Percentiles rank a stretch among this genome's conserved stretches.
These are phyloP conservation scores for Penicillium maclennaniae DNA, from an alignment of 495 filamentous ascomycete genomes.

Conservation along the genomic window DNA sequence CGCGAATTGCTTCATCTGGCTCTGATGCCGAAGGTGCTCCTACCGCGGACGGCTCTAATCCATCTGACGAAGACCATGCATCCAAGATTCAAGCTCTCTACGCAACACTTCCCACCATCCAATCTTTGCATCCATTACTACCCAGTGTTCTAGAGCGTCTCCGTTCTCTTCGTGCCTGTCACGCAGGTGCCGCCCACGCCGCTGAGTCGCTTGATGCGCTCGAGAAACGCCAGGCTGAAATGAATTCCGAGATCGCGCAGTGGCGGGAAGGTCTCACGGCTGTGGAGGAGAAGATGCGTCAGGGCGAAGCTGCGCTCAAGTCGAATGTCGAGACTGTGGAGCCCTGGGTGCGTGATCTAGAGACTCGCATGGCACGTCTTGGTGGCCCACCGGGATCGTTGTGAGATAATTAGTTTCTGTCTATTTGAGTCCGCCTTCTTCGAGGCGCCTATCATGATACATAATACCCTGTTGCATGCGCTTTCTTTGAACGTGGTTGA, in stretches of 20 bases:
- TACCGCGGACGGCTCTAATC: slow-evolving; percentile 24
- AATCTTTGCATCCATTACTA: slow-evolving; percentile 77
- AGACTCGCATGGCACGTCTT: slow-evolving; percentile 64
- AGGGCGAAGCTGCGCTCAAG: slow-evolving; percentile 64
- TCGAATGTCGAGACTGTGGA: slow-evolving; percentile 78
- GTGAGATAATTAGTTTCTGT: not conserved
- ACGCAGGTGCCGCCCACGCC: slow-evolving; percentile 83
- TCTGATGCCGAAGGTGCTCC: slow-evolving; percentile 23
- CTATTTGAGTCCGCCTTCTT: slow-evolving; percentile 4
- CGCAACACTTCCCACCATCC: slow-evolving; percentile 81
- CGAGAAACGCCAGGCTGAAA: slow-evolving; percentile 76
- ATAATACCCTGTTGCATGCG: slow-evolving; percentile 25
- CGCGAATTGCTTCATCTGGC: slow-evolving; percentile 48
- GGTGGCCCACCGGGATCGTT: slow-evolving; percentile 17
- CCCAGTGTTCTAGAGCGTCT: slow-evolving; percentile 83
- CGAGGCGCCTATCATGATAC: slow-evolving; percentile 12
- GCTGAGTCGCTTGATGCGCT: slow-evolving; percentile 71
- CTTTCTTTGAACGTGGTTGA: slow-evolving; percentile 7
- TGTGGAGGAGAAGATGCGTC: slow-evolving; percentile 68
- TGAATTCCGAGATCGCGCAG: slow-evolving; percentile 74
- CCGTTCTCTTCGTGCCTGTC: slow-evolving; percentile 75
- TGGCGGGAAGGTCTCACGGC: slow-evolving; percentile 82
- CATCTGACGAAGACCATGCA: slow-evolving; percentile 57
- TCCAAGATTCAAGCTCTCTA: slow-evolving; percentile 93
- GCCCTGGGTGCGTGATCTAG: slow-evolving; percentile 84